Conservation (phyloP, 129 eudicot species). For the Helichrysum umbraculigerum region DNA sequence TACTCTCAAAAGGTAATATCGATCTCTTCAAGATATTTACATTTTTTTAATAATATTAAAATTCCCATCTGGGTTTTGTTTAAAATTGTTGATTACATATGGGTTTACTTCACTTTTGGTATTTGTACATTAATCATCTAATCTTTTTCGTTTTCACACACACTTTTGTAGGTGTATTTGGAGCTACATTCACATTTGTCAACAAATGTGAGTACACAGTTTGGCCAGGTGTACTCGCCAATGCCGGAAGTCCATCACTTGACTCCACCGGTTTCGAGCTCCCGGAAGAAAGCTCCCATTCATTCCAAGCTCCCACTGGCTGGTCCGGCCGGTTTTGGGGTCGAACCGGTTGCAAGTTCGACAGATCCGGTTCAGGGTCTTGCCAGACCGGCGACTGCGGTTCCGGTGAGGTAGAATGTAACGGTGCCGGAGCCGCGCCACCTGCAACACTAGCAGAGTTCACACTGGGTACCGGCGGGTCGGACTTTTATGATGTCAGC, state of each 20-base stretch:
- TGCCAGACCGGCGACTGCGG: slow-evolving; percentile 92
- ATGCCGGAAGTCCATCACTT: slow-evolving; percentile 79
- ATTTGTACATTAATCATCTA: not conserved
- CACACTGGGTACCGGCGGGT: slow-evolving; percentile 78
- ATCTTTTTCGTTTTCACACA: not conserved
- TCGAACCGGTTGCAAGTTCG: slow-evolving; percentile 78
- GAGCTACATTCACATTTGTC: slow-evolving; percentile 81
- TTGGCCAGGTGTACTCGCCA: slow-evolving; percentile 94
- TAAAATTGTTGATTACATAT: not conserved
- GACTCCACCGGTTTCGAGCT: slow-evolving; percentile 86
- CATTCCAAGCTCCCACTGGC: slow-evolving; percentile 85
- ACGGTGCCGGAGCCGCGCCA: slow-evolving; percentile 91
- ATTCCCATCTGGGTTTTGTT: slow-evolving; percentile 7
- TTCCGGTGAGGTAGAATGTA: slow-evolving; percentile 70
- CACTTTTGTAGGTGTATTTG: slow-evolving; percentile 44
- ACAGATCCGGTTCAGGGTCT: slow-evolving; percentile 59
- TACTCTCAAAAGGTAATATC: slow-evolving; percentile 48
- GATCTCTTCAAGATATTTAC: not conserved
- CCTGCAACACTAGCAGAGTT: slow-evolving; percentile 93
- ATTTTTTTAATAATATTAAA: not conserved
- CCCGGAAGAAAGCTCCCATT: slow-evolving; percentile 51
- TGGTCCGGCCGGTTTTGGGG: slow-evolving; percentile 99
- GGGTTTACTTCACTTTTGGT: not conserved
- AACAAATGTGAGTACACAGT: slow-evolving; percentile 90
- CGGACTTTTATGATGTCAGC: slow-evolving; percentile 91